These are phyloP conservation scores for Lipomyces starkeyi DNA, from an alignment of 805 yeast genomes.

Conservation along the genomic window DNA sequence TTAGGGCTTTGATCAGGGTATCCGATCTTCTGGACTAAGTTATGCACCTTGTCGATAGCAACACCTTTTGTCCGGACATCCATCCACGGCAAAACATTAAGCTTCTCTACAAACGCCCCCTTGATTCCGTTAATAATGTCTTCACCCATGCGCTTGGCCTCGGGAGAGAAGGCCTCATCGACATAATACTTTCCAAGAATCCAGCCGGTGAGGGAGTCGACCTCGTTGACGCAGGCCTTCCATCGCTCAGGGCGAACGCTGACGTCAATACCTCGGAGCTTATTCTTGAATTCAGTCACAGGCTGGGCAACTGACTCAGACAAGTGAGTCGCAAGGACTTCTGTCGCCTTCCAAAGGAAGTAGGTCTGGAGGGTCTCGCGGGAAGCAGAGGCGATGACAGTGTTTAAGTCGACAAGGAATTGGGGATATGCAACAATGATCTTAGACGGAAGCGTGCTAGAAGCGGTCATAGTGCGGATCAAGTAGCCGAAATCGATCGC, in stretches of 20 bases:
- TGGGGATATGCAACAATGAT: conserved; percentile 36
- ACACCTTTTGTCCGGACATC: conserved; percentile 33
- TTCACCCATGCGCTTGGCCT: conserved; percentile 35
- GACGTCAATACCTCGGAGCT: conserved; percentile 33
- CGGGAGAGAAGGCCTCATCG: conserved; percentile 34
- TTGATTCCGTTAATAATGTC: conserved; percentile 34
- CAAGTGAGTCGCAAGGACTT: conserved; percentile 33
- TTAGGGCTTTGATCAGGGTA: conserved; percentile 36
- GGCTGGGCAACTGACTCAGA: conserved; percentile 28
- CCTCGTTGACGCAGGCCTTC: conserved; percentile 37
- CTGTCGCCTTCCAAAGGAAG: conserved; percentile 38
- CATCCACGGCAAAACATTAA: conserved; percentile 35
- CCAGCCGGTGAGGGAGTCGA: conserved; percentile 37
- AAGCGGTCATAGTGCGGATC: conserved; percentile 26
- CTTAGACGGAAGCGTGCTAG: conserved; percentile 20
- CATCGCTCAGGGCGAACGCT: conserved; percentile 36
- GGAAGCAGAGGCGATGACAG: conserved; percentile 25
- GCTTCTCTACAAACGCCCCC: conserved; percentile 32
- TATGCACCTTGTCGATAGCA: conserved; percentile 35
- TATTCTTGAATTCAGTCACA: conserved; percentile 33
- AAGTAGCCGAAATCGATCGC: conserved; percentile 27
- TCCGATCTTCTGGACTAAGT: conserved; percentile 37
- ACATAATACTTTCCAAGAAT: conserved; percentile 37
- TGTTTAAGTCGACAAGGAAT: conserved; percentile 29
- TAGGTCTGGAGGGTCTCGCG: conserved; percentile 38